Conservation (phyloP, 768 basidiomycete species). For the Baorangia bicolor region DNA sequence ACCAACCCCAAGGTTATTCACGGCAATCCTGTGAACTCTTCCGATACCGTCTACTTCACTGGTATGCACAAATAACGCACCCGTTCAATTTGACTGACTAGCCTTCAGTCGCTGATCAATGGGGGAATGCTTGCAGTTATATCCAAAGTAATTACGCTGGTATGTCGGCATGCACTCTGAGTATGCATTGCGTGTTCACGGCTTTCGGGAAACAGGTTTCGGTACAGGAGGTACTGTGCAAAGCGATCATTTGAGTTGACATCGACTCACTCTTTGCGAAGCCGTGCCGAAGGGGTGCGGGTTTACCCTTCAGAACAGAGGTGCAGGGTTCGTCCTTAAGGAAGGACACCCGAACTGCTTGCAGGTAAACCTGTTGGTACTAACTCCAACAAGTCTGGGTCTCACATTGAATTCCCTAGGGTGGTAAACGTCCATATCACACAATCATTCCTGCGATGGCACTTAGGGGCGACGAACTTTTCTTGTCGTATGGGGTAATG, state of each 20-base stretch:
- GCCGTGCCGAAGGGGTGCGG: constrained; percentile 94
- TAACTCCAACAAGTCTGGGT: background rate
- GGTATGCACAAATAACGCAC: constrained; percentile 40
- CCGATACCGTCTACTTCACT: constrained; percentile 95
- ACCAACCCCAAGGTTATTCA: constrained; percentile 66
- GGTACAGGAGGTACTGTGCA: constrained; percentile 71
- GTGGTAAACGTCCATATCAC: constrained; percentile 86
- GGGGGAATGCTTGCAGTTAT: constrained; percentile 88
- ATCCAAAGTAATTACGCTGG: constrained; percentile 89
- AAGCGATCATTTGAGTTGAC: background rate
- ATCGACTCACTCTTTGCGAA: constrained; percentile 23
- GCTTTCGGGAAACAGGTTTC: constrained; percentile 53
- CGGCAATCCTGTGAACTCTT: constrained; percentile 79
- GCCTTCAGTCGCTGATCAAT: constrained; percentile 72
- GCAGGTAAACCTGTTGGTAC: constrained; percentile 42
- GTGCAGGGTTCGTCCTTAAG: constrained; percentile 76
- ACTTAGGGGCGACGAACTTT: constrained; percentile 74
- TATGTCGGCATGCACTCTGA: constrained; percentile 28
- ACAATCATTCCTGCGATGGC: constrained; percentile 94
- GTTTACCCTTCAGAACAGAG: constrained; percentile 95
- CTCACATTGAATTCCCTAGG: constrained; percentile 37
- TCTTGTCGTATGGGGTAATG: constrained; percentile 90
- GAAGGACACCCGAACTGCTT: constrained; percentile 85
- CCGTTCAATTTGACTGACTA: background rate
- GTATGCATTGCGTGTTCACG: background rate